Evolutionary conservation across 2,329 filamentous ascomycete species (phyloP).

Genomic region (Aspergillus sp.): DNA sequence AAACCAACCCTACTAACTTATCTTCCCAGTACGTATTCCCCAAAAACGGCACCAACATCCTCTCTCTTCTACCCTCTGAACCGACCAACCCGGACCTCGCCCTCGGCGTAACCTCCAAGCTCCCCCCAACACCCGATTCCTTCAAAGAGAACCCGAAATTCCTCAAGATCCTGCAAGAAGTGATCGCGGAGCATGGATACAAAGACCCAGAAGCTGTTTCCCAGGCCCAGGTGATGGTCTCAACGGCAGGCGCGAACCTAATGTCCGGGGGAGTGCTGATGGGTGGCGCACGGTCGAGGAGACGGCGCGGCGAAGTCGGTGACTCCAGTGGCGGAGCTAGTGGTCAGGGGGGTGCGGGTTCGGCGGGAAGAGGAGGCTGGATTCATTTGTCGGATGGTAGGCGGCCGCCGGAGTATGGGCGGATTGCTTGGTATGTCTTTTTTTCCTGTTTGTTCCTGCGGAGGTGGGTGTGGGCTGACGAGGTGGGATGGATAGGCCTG

Average conservation of each 20-base stretch:
- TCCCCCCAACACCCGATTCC: slow-evolving; percentile 59
- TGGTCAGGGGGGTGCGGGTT: slow-evolving; percentile 60
- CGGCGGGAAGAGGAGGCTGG: slow-evolving; percentile 61
- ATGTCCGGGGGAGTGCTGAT: slow-evolving; percentile 54
- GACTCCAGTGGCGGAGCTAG: slow-evolving; percentile 59
- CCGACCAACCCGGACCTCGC: slow-evolving; percentile 57
- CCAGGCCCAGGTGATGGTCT: slow-evolving; percentile 62
- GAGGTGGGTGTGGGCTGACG: slow-evolving; percentile 15
- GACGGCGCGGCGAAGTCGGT: slow-evolving; percentile 41
- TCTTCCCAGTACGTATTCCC: slow-evolving; percentile 51
- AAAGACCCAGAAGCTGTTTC: slow-evolving; percentile 59
- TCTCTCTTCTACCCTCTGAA: slow-evolving; percentile 58
- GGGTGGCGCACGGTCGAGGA: slow-evolving; percentile 35
- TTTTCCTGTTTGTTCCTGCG: neutral
- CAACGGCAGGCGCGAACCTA: slow-evolving; percentile 57
- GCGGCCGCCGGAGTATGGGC: slow-evolving; percentile 62
- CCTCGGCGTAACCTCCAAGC: slow-evolving; percentile 55
- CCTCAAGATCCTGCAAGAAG: slow-evolving; percentile 57
- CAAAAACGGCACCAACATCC: slow-evolving; percentile 45
- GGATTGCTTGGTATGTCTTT: slow-evolving; percentile 57
- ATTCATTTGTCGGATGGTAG: slow-evolving; percentile 64
- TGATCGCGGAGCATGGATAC: slow-evolving; percentile 56
- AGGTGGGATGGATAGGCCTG: slow-evolving; percentile 45
- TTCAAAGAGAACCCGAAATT: slow-evolving; percentile 60
- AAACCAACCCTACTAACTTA: neutral